phyloP scores from a whole-genome alignment of 768 basidiomycete genomes.

The Kwoniella sp. region DNA sequence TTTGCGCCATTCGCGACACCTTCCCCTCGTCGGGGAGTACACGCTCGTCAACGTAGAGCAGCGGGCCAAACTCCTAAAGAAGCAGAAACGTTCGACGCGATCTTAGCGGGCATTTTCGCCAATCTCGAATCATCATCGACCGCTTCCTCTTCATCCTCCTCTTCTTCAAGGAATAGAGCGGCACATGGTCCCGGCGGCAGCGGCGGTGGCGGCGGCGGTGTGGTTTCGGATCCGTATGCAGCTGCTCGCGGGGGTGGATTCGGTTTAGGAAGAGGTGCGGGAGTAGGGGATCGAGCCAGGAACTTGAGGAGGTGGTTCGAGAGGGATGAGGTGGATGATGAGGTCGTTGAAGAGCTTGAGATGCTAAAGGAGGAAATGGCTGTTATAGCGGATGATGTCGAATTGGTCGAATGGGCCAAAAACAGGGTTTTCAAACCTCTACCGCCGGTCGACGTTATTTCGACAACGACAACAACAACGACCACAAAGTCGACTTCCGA shows the following conservation, averaged over 20 bases:
- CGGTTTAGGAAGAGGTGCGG: constrained; percentile 3
- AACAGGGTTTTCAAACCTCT: constrained; percentile 34
- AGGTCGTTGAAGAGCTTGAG: constrained; percentile 39
- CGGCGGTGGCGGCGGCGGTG: background rate
- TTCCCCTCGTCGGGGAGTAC: constrained; percentile 28
- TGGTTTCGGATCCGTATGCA: constrained; percentile 2
- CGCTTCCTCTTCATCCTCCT: background rate
- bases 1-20: constrained; percentile 13
- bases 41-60: constrained; percentile 16
- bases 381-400: constrained; percentile 33
- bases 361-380: constrained; percentile 47
- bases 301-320: constrained; percentile 12
- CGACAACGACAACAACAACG: too few relatives aligned
- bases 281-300: constrained; percentile 1
- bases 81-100: constrained; percentile 27
- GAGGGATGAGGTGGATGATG: constrained; percentile 23
- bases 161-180: too few relatives aligned
- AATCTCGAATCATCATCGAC: constrained; percentile 20
- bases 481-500: background rate
- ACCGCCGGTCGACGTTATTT: background rate
- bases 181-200: too few relatives aligned
- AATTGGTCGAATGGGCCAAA: constrained; percentile 42
- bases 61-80: constrained; percentile 35
- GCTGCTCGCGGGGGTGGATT: constrained; percentile 1
- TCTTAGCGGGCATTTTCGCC: constrained; percentile 32